Evolutionary conservation across 352 stramenopile species (phyloP).

Genomic region (Pythium vanterpoolii): DNA sequence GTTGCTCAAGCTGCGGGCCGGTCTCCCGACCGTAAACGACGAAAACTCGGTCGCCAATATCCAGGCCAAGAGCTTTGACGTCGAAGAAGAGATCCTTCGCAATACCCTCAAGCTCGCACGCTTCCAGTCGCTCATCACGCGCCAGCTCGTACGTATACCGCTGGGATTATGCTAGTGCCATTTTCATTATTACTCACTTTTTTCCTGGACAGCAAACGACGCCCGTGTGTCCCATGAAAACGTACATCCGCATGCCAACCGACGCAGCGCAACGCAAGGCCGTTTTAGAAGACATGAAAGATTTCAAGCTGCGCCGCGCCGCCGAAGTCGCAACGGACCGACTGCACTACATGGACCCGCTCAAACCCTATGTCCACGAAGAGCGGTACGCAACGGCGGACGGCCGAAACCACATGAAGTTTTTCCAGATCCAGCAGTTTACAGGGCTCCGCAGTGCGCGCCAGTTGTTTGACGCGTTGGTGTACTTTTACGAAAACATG

Average conservation of each 20-base stretch:
- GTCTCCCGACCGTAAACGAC: conserved; percentile 19
- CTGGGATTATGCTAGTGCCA: background rate
- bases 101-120: conserved; percentile 13
- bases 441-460: conserved; percentile 37
- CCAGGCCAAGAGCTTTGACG: conserved; percentile 11
- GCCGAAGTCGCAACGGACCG: background rate
- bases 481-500: conserved; percentile 45
- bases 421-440: conserved; percentile 19
- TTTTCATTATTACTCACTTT: background rate
- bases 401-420: conserved; percentile 13
- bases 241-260: conserved; percentile 14
- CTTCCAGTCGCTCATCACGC: conserved; percentile 18
- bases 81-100: conserved; percentile 23
- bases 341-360: conserved; percentile 6
- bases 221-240: conserved; percentile 15
- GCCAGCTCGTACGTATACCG: conserved; percentile 6
- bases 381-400: conserved; percentile 15
- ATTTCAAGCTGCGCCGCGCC: conserved; percentile 37
- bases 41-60: conserved; percentile 10
- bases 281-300: conserved; percentile 27
- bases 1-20: conserved; percentile 14
- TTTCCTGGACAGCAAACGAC: conserved; percentile 10
- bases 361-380: conserved; percentile 10
- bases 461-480: conserved; percentile 44
- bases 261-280: conserved; percentile 7